A percentile compares a stretch with the other conserved stretches of the same genome.
Conservation (phyloP, 306 rosid genomes). For the Crotalaria pallida region DNA sequence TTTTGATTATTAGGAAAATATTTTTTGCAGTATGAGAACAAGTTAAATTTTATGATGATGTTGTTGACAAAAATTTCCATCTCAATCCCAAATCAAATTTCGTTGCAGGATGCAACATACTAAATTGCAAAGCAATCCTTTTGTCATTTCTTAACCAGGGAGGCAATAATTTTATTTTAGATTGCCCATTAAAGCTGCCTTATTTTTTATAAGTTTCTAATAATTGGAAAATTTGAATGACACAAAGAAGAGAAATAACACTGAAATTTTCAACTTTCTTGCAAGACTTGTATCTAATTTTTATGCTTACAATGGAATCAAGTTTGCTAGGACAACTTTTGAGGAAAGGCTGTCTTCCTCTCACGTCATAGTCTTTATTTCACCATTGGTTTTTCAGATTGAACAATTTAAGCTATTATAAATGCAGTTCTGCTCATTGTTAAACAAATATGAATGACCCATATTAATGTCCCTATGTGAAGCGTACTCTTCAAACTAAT, state of each 20-base stretch:
- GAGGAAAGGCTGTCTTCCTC: background rate
- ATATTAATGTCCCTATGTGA: background rate
- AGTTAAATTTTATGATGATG: background rate
- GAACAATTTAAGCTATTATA: background rate
- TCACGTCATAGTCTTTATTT: background rate
- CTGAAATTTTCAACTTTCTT: background rate
- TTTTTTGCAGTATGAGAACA: background rate
- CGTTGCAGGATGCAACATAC: background rate
- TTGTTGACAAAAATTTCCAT: background rate
- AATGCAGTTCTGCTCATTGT: background rate
- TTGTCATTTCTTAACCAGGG: background rate
- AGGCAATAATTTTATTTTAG: background rate
- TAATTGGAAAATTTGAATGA: background rate
- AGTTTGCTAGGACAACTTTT: background rate
- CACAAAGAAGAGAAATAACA: background rate
- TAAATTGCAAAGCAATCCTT: background rate
- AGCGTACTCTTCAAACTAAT: background rate
- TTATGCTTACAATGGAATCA: conserved; percentile 3
- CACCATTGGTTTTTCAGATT: background rate
- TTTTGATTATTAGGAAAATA: background rate
- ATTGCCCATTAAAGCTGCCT: background rate
- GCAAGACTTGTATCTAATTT: background rate
- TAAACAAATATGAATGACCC: background rate
- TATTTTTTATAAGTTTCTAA: background rate
- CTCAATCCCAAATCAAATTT: conserved; percentile 17